Conservation (phyloP, 225 moss, liverwort and hornwort species). For the Bryoerythrophyllum caledonicum region DNA sequence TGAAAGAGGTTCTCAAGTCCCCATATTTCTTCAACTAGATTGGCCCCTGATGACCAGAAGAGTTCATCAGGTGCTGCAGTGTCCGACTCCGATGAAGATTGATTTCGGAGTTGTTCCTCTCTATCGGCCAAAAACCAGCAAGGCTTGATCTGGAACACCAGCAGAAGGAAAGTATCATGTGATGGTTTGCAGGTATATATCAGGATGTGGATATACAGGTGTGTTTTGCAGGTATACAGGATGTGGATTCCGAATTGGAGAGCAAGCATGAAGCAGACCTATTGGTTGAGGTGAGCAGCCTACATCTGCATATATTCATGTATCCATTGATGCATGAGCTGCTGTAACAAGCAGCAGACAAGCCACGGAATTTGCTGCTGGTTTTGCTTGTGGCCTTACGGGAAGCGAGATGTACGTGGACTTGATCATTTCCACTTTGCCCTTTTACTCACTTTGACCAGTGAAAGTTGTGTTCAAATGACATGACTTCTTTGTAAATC, state of each 20-base stretch:
- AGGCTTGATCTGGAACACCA: conserved; percentile 1
- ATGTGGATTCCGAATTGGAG: conserved; percentile 10
- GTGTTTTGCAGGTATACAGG: background rate
- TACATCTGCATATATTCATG: background rate
- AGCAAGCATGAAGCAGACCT: background rate
- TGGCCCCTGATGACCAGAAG: background rate
- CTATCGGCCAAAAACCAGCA: background rate
- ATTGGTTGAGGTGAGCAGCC: conserved; percentile 12
- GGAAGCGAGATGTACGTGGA: conserved; percentile 1
- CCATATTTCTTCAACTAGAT: conserved; percentile 90
- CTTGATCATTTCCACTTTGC: conserved; percentile 1
- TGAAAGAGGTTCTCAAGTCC: conserved; percentile 65
- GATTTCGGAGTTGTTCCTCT: conserved; percentile 12
- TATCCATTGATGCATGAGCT: conserved; percentile 15
- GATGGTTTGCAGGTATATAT: background rate
- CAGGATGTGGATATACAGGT: background rate
- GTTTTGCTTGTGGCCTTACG: background rate
- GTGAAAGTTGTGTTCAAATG: conserved; percentile 10
- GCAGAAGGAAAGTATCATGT: background rate
- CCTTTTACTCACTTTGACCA: background rate
- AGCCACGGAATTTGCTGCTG: background rate
- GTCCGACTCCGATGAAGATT: background rate
- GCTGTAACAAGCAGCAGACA: background rate
- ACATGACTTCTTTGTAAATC: conserved; percentile 13
- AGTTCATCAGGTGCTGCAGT: conserved; percentile 17